These are phyloP conservation scores for Anisodus tanguticus DNA, from an alignment of 257 asterid species.

Conservation along the genomic window DNA sequence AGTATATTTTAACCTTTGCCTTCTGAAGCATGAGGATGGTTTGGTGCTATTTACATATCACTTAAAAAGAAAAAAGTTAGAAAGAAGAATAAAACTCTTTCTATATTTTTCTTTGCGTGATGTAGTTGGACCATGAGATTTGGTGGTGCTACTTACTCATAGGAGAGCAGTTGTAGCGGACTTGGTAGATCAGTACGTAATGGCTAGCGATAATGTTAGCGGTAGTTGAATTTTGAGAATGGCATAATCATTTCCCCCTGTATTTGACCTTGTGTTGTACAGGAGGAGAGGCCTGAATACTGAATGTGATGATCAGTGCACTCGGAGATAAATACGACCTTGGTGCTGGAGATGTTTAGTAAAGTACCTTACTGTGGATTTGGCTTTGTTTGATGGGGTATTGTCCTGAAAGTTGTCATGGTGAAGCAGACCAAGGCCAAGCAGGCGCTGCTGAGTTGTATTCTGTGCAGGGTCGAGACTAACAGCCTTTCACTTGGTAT, in stretches of 20 bases:
- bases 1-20: conserved; percentile 28
- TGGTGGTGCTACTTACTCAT: conserved; percentile 36
- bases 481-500: conserved; percentile 31
- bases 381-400: conserved; percentile 42
- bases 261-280: conserved; percentile 85
- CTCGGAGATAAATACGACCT: conserved; percentile 41
- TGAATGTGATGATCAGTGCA: conserved; percentile 50
- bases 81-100: conserved; percentile 25
- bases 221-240: conserved; percentile 65
- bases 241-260: conserved; percentile 70
- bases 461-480: conserved; percentile 40
- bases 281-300: conserved; percentile 63
- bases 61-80: not conserved
- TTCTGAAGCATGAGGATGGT: conserved; percentile 36
- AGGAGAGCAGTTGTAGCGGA: conserved; percentile 46
- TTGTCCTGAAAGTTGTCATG: conserved; percentile 34
- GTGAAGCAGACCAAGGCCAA: conserved; percentile 40
- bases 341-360: conserved; percentile 44
- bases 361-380: conserved; percentile 43
- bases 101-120: conserved; percentile 37
- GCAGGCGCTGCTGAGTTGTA: conserved; percentile 41
- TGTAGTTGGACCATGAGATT: conserved; percentile 43
- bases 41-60: conserved; percentile 6
- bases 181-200: conserved; percentile 51
- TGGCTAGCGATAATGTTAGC: conserved; percentile 60